phyloP scores from a whole-genome alignment of 176 grass and related monocot genomes.

The Leersia perrieri region DNA sequence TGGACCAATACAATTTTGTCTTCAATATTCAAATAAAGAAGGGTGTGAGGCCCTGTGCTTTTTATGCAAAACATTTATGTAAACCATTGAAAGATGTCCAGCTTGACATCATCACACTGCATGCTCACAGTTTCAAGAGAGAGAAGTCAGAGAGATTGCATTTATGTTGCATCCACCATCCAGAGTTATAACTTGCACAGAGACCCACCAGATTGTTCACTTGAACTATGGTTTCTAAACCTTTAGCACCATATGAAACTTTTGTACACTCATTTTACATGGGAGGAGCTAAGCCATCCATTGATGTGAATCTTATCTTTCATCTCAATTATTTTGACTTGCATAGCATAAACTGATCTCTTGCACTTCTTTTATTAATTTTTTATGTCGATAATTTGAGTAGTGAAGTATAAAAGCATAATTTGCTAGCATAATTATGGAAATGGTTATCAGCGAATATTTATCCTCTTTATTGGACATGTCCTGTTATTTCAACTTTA shows the following conservation, averaged over 20 bases:
- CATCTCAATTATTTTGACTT: not conserved
- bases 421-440: not conserved
- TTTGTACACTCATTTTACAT: slow-evolving; percentile 5
- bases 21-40: slow-evolving; percentile 12
- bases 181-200: slow-evolving; percentile 3
- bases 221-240: not conserved
- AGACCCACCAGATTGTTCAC: not conserved
- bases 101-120: not conserved
- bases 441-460: slow-evolving; percentile 6
- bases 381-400: slow-evolving; percentile 11
- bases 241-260: not conserved
- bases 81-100: slow-evolving; percentile 5
- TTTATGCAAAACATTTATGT: slow-evolving; percentile 7
- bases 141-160: not conserved
- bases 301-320: slow-evolving; percentile 8
- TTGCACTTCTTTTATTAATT: not conserved
- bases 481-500: slow-evolving; percentile 7
- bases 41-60: not conserved
- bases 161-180: slow-evolving; percentile 11
- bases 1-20: not conserved
- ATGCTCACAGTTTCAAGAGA: not conserved
- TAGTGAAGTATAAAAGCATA: not conserved
- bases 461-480: not conserved
- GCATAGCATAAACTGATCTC: not conserved
- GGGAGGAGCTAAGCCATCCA: not conserved